These are phyloP conservation scores for Nakazawaea laoshanensis DNA, from an alignment of 805 yeast genomes.

Conservation along the genomic window DNA sequence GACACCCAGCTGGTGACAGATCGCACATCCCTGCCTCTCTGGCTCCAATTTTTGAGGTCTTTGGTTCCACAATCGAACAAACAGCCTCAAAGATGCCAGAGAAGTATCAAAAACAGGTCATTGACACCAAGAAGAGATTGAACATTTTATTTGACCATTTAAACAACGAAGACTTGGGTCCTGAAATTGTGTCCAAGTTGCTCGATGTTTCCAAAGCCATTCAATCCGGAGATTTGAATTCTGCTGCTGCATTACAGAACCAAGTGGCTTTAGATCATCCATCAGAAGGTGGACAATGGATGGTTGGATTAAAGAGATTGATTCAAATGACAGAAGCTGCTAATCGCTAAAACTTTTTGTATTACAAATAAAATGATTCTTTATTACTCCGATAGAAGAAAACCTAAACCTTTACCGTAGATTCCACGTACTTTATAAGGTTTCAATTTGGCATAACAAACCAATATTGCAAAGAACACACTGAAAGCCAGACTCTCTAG, in stretches of 20 bases:
- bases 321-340: slow-evolving; percentile 61
- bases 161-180: slow-evolving; percentile 61
- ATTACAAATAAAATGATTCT: not conserved
- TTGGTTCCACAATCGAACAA: slow-evolving; percentile 45
- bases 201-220: slow-evolving; percentile 41
- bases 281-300: slow-evolving; percentile 85
- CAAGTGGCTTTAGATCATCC: slow-evolving; percentile 57
- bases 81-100: slow-evolving; percentile 72
- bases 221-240: slow-evolving; percentile 41
- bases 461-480: slow-evolving; percentile 26
- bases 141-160: slow-evolving; percentile 69
- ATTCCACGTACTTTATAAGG: slow-evolving; percentile 26
- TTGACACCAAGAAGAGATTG: slow-evolving; percentile 78
- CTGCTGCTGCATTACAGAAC: slow-evolving; percentile 48
- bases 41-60: slow-evolving; percentile 47
- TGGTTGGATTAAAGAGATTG: slow-evolving; percentile 82
- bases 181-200: slow-evolving; percentile 47
- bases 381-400: slow-evolving; percentile 3
- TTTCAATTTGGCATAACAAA: slow-evolving; percentile 23
- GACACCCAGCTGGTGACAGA: slow-evolving; percentile 58
- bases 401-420: slow-evolving; percentile 24
- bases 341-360: slow-evolving; percentile 2
- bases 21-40: slow-evolving; percentile 54
- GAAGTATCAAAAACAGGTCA: slow-evolving; percentile 60
- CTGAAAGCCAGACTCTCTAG: slow-evolving; percentile 26